Base-by-base conservation (phyloP, 441 rosid species). In the Populus hybrid region DNA sequence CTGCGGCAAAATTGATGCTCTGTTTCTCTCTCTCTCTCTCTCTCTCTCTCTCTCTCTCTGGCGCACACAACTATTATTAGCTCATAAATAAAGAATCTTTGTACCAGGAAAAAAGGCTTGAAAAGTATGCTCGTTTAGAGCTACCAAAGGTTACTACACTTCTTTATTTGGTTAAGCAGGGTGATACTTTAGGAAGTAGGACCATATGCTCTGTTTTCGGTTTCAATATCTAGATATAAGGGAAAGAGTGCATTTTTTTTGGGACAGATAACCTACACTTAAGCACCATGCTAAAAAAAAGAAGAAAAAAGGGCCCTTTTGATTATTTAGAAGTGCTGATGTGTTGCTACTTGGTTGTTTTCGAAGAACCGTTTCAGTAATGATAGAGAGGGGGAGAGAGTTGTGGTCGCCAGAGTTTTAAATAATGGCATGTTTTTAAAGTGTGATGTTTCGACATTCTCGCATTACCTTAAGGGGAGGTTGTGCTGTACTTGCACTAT, bases 81-180 rank as follows among this genome's bases (percentile, higher is more conserved):
- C 79, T 78, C 76, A 79, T 78, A 73, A 74, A 74, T 74, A 74
- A 81, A 82, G 82, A 81, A 81, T 78, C 85, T 85, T 87, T 83
- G 70, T 83, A 72, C 68, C 64, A 69, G 81, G 84, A 82, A 11
- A 40, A 40, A 84, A 74, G 79, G 36, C 59, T 81, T 66, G 61
- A 75, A 86, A 85, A 80, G 86, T 70, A 78, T 79, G 82, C 77
- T 82, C 88, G 76, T 83, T 86, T 85, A 75, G 79, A 80, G 86
- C 83, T 82, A 73, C 90, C 85, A 86, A 86, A 85, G 77, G 89
- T 83, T 83, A 82, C 78, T 72, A 72, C 38, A 74, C 64, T 79
- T 79, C 85, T 81, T 83, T 80, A 77, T 85, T 81, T 78, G 65
- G 65, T 65, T 79, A 40, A 67, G 59, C 74, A 77, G 70, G 53